Conservation (phyloP, 2,329 filamentous ascomycete species). For the Ceratocystis ficicola region DNA sequence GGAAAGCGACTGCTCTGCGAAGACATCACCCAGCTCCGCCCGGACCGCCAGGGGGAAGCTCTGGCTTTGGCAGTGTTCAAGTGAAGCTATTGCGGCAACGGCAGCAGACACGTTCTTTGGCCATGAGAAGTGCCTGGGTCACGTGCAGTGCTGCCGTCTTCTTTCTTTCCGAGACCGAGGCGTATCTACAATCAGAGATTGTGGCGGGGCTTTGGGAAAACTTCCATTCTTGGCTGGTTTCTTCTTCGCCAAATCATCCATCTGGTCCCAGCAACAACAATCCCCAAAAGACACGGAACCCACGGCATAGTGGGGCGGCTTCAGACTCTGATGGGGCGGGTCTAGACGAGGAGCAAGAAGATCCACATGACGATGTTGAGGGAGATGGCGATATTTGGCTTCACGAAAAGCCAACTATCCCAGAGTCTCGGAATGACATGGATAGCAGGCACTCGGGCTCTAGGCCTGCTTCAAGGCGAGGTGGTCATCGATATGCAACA, state of each 20-base stretch:
- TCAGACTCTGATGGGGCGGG: constrained; percentile 16
- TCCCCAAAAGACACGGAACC: constrained; percentile 24
- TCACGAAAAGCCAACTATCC: constrained; percentile 22
- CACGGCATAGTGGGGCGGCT: constrained; percentile 20
- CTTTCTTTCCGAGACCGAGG: constrained; percentile 74
- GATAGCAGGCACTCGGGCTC: constrained; percentile 21
- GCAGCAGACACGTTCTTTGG: constrained; percentile 48
- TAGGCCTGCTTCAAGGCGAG: constrained; percentile 33
- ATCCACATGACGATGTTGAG: constrained; percentile 1
- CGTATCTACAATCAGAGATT: constrained; percentile 82
- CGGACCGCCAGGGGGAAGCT: constrained; percentile 50
- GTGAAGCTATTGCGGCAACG: constrained; percentile 52
- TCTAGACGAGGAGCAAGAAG: constrained; percentile 5
- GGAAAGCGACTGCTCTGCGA: constrained; percentile 71
- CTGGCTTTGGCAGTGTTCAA: constrained; percentile 46
- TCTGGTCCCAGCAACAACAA: background rate
- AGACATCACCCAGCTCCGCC: constrained; percentile 64
- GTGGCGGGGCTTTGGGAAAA: constrained; percentile 69
- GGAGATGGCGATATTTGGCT: constrained; percentile 29
- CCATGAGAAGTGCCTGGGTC: constrained; percentile 78
- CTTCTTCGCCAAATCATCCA: constrained; percentile 30
- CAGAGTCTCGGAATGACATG: constrained; percentile 22
- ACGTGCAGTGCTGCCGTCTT: constrained; percentile 79
- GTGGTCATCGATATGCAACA: constrained; percentile 47
- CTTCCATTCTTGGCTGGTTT: constrained; percentile 62